Base-by-base conservation (phyloP, 2,329 filamentous ascomycete species). In the Chalaropsis ovoidea region DNA sequence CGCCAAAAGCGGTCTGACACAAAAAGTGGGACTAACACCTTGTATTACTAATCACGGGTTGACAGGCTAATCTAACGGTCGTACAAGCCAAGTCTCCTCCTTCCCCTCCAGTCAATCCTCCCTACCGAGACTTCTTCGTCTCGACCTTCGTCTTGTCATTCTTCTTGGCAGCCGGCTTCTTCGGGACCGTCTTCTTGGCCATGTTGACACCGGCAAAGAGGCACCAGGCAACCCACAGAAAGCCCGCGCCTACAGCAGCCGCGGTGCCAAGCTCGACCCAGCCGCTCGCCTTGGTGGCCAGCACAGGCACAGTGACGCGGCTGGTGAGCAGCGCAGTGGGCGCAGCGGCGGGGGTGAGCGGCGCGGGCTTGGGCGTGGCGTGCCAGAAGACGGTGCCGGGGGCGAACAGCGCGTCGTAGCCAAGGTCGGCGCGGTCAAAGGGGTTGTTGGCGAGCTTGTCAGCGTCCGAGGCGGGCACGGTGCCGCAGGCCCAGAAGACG, bases 401-500 rank as follows among this genome's bases (percentile, higher is more conserved):
- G 1, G 82, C 84, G 73, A 96, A 96, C 8, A 95, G 75, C 0
- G 81, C 83, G 69, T 96, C 93, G 73, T 92, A 96, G 0, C 91
- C 92, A n/a, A 96, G 71, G 72, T 90, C 84, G n/a, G 81, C 77
- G 5, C 89, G 80, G 73, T 96, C 92, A 74, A 97, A 97, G 0
- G 93, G 93, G 71, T 88, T 96, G 4, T 80, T 82, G 0, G 82
- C 75, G 75, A 93, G 89, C 71, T 89, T 87, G 0, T 80, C 80
- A 0, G 82, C 84, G 63, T 84, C 81, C 10, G 83, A 81, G 15
- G 52, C 11, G 7, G 52, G 22, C 13, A 56, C 22, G 0, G 86
- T 82, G 7, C 82, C 79, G 72, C 93, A 97, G 0, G 91, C 90
- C 92, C 92, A 96, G 77, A 96, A 96, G 0, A 96, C 82, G 0